Base-by-base conservation (phyloP, 805 yeast species). In the Candida insectorum region DNA sequence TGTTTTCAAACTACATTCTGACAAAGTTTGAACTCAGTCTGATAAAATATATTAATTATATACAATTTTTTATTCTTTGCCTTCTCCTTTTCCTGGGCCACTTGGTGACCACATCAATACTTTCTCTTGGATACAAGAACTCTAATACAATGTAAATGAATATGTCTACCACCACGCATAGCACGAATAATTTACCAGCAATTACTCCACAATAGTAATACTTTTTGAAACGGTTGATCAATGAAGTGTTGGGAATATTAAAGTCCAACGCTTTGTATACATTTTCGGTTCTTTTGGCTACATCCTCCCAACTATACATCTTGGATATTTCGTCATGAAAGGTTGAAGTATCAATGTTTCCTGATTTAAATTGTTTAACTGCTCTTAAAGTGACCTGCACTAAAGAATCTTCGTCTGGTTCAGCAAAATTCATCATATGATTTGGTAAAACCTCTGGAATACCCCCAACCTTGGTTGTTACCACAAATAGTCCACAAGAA, bases 381-480 rank as follows among this genome's bases (percentile, higher is more conserved):
- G 95, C 97, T n/a, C 65, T 57, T 24, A 79, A 57, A 1, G 91
- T 76, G 6, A 89, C 83, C 3, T 70, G 73, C 1, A 83, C 86
- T 26, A 93, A 59, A 2, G 93, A 79, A 37, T 85, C 85, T 32
- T 85, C 96, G 3, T 91, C 85, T 0, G 97, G 95, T 11, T 79
- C 72, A 0, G 97, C 89, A 58, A 85, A 93, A 1, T 83, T 82
- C 1, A 95, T 88, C 97, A 93, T 93, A 49, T 88, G 85, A 16
- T 72, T 71, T 0, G 98, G 99, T 24, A 93, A 60, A 4, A 93
- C 97, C 52, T 93, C 99, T 0, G 97, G 97, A 24, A 93, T 89
- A 4, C 98, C 99, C 9, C 99, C 99, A 0, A 93, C 98, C 37
- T 79, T 78, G 0, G 99, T 93, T 0, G 97, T 88, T 0, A 93